Base-by-base conservation (phyloP, 2,329 filamentous ascomycete species). In the Cordyceps cicadae region DNA sequence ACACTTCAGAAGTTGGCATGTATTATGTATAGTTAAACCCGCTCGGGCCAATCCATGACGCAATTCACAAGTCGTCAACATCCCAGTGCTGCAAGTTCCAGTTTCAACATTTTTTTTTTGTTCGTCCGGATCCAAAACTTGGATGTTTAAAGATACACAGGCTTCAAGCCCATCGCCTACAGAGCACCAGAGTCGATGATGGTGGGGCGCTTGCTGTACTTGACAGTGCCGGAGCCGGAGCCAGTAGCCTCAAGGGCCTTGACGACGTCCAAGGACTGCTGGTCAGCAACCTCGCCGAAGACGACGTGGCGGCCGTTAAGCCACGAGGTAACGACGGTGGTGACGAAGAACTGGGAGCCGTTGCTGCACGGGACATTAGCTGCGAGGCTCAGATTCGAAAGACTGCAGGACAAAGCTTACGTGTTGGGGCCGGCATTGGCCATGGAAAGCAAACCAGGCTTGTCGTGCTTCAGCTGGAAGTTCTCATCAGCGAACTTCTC, bases 341-440 rank as follows among this genome's bases (percentile, higher is more conserved):
- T 97, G 74, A 97, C 80, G 82, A 97, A 97, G 84, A 97, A 97
- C 77, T 97, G 93, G 56, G 90, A 96, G 70, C 94, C 94, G 79
- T 99, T 99, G 76, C 94, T 96, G 64, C 77, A 78, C 12, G 78
- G 79, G 19, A 77, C 79, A 54, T 69, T 48, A 67, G 69, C 26
- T 34, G 54, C 39, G 64, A 14, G 26, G 5, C 14, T 11, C 19
- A 6, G n/a, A 43, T 41, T 17, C 3, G 0, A 39, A 1, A 15
- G 6, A 45, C 24, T 12, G 3, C n/a, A 15, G 6, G 8, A 15
- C 4, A 14, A 17, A 37, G 61, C 83, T 76, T 81, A 87, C 85
- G 93, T 97, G 88, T 97, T 96, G 73, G 89, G 88, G 69, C 92
- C 92, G 70, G 92, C 89, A 79, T 96, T 96, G 75, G 92, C 92